Conservation (phyloP, 306 rosid species). For the Erythrophleum fordii region DNA sequence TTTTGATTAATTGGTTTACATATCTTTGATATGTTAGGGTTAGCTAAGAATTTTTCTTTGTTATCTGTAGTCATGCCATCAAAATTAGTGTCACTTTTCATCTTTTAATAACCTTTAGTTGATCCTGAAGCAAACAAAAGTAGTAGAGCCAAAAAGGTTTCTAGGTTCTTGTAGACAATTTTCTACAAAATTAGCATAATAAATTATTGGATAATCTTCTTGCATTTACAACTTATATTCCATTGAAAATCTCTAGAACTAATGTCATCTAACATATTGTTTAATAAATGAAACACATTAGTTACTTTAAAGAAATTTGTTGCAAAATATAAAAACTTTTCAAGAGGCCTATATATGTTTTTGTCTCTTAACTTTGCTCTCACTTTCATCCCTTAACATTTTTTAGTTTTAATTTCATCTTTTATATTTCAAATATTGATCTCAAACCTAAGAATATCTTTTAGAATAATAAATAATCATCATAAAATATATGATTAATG, state of each 20-base stretch:
- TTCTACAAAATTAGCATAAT: slow-evolving; percentile 63
- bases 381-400: background rate
- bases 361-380: background rate
- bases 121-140: slow-evolving; percentile 43
- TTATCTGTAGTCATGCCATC: slow-evolving; percentile 43
- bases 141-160: slow-evolving; percentile 53
- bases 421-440: no score
- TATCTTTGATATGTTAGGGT: background rate
- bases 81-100: slow-evolving; percentile 42
- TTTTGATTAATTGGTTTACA: background rate
- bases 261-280: slow-evolving; percentile 39
- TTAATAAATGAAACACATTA: slow-evolving; percentile 39
- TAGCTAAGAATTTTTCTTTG: background rate
- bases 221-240: slow-evolving; percentile 36
- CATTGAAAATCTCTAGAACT: slow-evolving; percentile 39
- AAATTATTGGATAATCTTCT: slow-evolving; percentile 43
- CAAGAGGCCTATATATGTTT: background rate
- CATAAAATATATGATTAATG: background rate
- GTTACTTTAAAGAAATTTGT: slow-evolving; percentile 19
- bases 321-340: background rate
- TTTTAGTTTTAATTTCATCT: background rate
- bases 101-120: slow-evolving; percentile 50
- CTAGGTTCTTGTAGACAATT: slow-evolving; percentile 61
- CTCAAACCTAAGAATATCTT: background rate
- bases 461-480: background rate